A percentile compares a stretch with the other conserved stretches of the same genome.
Evolutionary conservation across 2,329 filamentous ascomycete genomes (phyloP).

Genomic region (Fusarium sp.): DNA sequence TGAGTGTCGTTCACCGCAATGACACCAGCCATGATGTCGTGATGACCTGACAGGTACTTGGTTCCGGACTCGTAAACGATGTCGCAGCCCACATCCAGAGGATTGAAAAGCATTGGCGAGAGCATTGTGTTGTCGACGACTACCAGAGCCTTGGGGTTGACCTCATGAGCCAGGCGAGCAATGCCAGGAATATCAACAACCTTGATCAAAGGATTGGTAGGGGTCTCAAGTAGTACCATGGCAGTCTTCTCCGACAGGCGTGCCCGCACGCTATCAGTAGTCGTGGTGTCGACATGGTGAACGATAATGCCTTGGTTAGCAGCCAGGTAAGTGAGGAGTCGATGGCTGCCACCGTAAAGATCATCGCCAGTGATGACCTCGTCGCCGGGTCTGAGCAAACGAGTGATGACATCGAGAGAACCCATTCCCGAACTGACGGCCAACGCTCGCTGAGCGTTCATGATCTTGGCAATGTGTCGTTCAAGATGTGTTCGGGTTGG

Average conservation of each 20-base stretch:
- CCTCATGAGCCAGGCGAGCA: slow-evolving; percentile 78
- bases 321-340: slow-evolving; percentile 90
- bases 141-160: slow-evolving; percentile 82
- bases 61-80: slow-evolving; percentile 98
- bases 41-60: slow-evolving; percentile 97
- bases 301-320: slow-evolving; percentile 92
- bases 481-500: slow-evolving; percentile 96
- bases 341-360: slow-evolving; percentile 94
- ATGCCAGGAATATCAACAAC: slow-evolving; percentile 92
- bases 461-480: slow-evolving; percentile 97
- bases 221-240: slow-evolving; percentile 96
- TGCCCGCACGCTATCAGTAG: slow-evolving; percentile 74
- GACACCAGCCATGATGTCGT: slow-evolving; percentile 98
- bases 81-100: slow-evolving; percentile 92
- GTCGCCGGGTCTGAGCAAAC: slow-evolving; percentile 89
- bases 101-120: slow-evolving; percentile 92
- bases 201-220: slow-evolving; percentile 98
- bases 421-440: slow-evolving; percentile 98
- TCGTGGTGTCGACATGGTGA: slow-evolving; percentile 95
- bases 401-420: slow-evolving; percentile 94
- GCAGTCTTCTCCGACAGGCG: slow-evolving; percentile 84
- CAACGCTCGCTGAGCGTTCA: slow-evolving; percentile 91
- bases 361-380: slow-evolving; percentile 98
- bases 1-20: slow-evolving; percentile 87
- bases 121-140: slow-evolving; percentile 99